A percentile compares a stretch with the other conserved stretches of the same genome.
These are phyloP conservation scores for Kitagawia praeruptora DNA, from an alignment of 129 eudicot species.

Conservation along the genomic window DNA sequence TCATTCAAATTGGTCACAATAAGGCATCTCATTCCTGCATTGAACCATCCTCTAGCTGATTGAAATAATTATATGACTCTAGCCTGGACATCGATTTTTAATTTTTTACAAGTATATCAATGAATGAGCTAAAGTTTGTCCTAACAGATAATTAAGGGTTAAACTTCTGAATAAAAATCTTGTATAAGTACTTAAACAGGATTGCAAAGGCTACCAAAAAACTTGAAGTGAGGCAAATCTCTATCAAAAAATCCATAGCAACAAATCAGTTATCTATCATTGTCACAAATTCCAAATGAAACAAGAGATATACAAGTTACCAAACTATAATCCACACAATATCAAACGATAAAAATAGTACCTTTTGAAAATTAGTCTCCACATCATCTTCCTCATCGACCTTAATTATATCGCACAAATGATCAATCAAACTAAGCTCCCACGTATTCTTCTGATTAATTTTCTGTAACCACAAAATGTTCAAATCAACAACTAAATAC, in stretches of 20 bases:
- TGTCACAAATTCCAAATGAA: neutral
- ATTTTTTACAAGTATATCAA: neutral
- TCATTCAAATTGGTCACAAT: neutral
- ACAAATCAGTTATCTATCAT: neutral
- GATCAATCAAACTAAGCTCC: slow-evolving; percentile 89
- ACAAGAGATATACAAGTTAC: neutral
- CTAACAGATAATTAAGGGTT: no score
- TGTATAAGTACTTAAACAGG: neutral
- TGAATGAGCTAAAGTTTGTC: neutral
- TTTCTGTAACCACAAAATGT: slow-evolving; percentile 39
- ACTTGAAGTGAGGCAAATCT: neutral
- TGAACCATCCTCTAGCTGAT: neutral
- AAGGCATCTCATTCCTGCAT: neutral
- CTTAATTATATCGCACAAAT: slow-evolving; percentile 61
- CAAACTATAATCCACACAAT: neutral
- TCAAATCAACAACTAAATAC: neutral
- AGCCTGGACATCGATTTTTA: neutral
- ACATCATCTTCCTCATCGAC: slow-evolving; percentile 59
- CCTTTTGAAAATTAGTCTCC: slow-evolving; percentile 97
- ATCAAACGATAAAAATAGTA: slow-evolving; percentile 8
- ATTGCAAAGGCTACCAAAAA: neutral
- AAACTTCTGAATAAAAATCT: neutral
- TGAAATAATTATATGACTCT: neutral
- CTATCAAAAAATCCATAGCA: neutral
- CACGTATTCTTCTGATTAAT: slow-evolving; percentile 93